These are phyloP conservation scores for Hymenochaete sp. DNA, from an alignment of 1,284 basidiomycete genomes.

Conservation along the genomic window DNA sequence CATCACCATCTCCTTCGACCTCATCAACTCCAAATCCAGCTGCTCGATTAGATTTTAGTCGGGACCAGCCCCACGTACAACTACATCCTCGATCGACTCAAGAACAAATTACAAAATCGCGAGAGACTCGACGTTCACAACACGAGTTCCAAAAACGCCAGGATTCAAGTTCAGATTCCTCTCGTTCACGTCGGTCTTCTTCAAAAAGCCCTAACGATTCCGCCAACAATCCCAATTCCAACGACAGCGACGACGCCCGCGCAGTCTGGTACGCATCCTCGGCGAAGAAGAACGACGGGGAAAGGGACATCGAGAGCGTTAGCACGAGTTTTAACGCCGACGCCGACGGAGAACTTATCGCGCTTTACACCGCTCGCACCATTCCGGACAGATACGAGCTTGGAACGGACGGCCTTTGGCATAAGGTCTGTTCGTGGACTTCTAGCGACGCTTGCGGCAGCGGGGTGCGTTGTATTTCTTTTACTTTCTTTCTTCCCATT, in stretches of 20 bases:
- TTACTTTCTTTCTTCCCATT: conserved; percentile 11
- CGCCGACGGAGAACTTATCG: background rate
- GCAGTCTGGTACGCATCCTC: too few relatives aligned
- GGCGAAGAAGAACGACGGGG: background rate
- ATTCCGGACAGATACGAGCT: conserved; percentile 50
- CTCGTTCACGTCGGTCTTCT: too few relatives aligned
- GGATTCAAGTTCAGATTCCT: too few relatives aligned
- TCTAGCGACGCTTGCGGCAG: conserved; percentile 49
- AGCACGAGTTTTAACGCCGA: background rate
- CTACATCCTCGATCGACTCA: too few relatives aligned
- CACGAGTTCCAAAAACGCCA: too few relatives aligned
- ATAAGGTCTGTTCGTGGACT: conserved; percentile 46
- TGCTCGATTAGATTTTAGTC: too few relatives aligned
- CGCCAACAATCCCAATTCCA: too few relatives aligned
- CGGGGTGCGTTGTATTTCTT: conserved; percentile 24
- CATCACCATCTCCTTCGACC: background rate
- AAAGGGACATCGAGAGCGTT: background rate
- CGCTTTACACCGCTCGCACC: conserved; percentile 17
- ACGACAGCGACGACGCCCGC: background rate
- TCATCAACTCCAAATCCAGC: too few relatives aligned
- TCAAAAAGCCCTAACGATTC: too few relatives aligned
- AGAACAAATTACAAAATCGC: too few relatives aligned
- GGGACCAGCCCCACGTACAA: too few relatives aligned
- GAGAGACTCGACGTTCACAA: too few relatives aligned
- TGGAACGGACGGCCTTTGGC: conserved; percentile 54